Percentiles rank a stretch among this genome's conserved stretches.
Conservation (phyloP, 2,329 filamentous ascomycete species). For the Colletotrichum sublineola region DNA sequence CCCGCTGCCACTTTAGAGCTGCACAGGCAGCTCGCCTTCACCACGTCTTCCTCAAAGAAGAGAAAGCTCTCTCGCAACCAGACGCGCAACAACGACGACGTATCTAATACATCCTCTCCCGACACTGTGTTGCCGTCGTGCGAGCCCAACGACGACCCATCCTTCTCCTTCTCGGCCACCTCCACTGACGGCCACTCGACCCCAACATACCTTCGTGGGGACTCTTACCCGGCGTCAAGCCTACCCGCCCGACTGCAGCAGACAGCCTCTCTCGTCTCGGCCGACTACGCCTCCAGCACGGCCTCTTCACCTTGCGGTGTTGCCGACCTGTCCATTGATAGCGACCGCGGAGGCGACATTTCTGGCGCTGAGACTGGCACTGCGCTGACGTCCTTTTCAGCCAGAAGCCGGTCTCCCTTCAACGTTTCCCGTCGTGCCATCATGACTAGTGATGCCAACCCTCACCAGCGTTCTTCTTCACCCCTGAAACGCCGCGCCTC, state of each 20-base stretch:
- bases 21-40: conserved; percentile 76
- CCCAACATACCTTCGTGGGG: conserved; percentile 47
- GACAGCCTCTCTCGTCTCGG: conserved; percentile 56
- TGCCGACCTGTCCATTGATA: conserved; percentile 69
- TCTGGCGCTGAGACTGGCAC: conserved; percentile 57
- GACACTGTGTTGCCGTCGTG: conserved; percentile 67
- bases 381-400: conserved; percentile 51
- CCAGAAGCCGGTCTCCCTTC: conserved; percentile 67
- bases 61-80: conserved; percentile 70
- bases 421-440: conserved; percentile 65
- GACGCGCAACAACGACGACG: conserved; percentile 56
- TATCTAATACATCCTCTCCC: conserved; percentile 52
- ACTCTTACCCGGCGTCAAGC: conserved; percentile 60
- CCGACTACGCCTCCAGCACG: conserved; percentile 67
- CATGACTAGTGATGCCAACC: conserved; percentile 71
- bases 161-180: conserved; percentile 64
- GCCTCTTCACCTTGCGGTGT: conserved; percentile 72
- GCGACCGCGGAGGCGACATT: conserved; percentile 63
- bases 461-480: conserved; percentile 72
- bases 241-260: conserved; percentile 65
- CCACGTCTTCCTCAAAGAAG: conserved; percentile 81
- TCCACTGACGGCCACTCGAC: conserved; percentile 46
- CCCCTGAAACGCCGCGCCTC: conserved; percentile 74
- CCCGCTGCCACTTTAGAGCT: conserved; percentile 61
- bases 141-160: conserved; percentile 63